phyloP scores from a whole-genome alignment of 768 basidiomycete genomes.

The Boletus rubescentipes region DNA sequence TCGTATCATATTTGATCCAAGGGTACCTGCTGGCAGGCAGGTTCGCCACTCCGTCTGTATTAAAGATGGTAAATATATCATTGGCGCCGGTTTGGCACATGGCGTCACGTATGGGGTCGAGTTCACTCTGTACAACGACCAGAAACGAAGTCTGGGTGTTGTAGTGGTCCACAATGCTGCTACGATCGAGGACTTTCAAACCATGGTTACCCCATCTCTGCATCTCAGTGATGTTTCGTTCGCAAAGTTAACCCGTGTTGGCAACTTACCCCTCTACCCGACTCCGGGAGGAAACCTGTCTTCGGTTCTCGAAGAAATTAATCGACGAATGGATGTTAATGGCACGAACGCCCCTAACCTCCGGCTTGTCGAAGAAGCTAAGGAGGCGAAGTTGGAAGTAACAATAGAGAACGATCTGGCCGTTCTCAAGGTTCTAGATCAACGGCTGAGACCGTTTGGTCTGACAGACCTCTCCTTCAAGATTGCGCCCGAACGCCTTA shows the following conservation, averaged over 20 bases:
- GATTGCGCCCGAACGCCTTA: background rate
- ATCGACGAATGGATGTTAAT: background rate
- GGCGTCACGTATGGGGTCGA: constrained; percentile 20
- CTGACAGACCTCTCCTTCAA: background rate
- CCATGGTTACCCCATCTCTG: background rate
- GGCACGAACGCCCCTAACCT: background rate
- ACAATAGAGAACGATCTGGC: background rate
- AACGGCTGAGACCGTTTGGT: background rate
- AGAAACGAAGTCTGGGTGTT: background rate
- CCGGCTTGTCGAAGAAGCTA: background rate
- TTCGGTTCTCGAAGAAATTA: background rate
- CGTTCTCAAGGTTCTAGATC: constrained; percentile 3
- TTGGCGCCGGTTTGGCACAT: constrained; percentile 27
- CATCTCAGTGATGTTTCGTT: background rate
- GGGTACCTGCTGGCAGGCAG: constrained; percentile 13
- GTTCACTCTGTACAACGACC: constrained; percentile 21
- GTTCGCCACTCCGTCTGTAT: constrained; percentile 1
- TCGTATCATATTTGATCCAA: constrained; percentile 27
- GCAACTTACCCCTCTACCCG: constrained; percentile 5
- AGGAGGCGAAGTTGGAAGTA: constrained; percentile 2
- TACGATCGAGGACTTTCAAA: constrained; percentile 15
- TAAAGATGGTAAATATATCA: constrained; percentile 7
- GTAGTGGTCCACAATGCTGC: constrained; percentile 9
- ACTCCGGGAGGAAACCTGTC: too few species aligned
- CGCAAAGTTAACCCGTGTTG: background rate